phyloP scores from a whole-genome alignment of 2,329 filamentous ascomycete species.

The Pseudocercospora eumusae region DNA sequence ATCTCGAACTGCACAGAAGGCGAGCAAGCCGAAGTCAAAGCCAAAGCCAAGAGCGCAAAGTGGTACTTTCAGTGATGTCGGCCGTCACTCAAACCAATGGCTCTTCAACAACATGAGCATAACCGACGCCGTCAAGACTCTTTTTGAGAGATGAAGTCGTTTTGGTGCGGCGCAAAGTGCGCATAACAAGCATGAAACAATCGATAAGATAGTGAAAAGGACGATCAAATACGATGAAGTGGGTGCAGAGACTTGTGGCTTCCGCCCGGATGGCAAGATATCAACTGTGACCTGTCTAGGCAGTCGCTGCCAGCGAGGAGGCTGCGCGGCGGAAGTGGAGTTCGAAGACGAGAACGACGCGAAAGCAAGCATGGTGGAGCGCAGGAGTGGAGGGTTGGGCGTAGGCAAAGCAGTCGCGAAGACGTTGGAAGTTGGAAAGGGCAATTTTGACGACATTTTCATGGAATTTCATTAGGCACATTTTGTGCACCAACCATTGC shows the following conservation, averaged over 20 bases:
- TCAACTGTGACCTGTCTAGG: not conserved
- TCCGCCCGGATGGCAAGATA: not conserved
- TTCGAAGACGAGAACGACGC: not conserved
- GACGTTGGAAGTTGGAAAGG: not conserved
- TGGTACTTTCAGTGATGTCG: slow-evolving; percentile 41
- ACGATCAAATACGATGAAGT: not conserved
- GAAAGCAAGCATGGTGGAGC: not conserved
- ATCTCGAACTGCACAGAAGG: not conserved
- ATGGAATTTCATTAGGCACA: not conserved
- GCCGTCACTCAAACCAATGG: slow-evolving; percentile 55
- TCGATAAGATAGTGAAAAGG: not conserved
- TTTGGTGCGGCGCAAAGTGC: not conserved
- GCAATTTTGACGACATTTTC: not conserved
- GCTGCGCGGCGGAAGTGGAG: not conserved
- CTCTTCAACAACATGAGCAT: slow-evolving; percentile 54
- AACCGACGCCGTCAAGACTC: slow-evolving; percentile 44
- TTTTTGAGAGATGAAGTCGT: slow-evolving; percentile 28
- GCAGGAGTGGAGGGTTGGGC: not conserved
- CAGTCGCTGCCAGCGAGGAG: not conserved
- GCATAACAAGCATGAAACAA: not conserved
- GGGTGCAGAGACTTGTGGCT: not conserved
- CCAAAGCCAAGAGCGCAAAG: slow-evolving; percentile 15
- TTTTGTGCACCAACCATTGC: too few relatives aligned
- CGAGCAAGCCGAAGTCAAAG: slow-evolving; percentile 19
- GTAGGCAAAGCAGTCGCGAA: not conserved